These are phyloP conservation scores for Komagataella pastoris DNA, from an alignment of 805 yeast species.

Conservation along the genomic window DNA sequence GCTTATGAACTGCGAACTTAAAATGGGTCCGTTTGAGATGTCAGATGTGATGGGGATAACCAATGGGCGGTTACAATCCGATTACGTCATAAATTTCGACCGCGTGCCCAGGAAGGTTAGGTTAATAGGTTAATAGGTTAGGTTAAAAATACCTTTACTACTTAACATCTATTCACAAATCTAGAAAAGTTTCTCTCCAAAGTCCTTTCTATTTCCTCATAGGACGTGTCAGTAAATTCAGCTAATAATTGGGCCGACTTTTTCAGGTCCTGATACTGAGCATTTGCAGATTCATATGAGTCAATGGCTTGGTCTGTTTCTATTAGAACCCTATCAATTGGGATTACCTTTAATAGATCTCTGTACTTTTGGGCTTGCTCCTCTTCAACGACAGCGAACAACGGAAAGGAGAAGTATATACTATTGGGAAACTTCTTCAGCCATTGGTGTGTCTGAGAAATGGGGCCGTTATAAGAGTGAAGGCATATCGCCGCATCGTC, in stretches of 20 bases:
- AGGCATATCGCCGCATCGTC: constrained; percentile 34
- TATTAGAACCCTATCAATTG: constrained; percentile 23
- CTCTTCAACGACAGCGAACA: constrained; percentile 26
- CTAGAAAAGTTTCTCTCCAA: not conserved
- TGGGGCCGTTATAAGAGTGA: constrained; percentile 81
- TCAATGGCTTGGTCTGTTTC: constrained; percentile 39
- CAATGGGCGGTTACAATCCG: not conserved
- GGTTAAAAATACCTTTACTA: too few relatives aligned
- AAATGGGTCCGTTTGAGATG: not conserved
- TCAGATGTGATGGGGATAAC: not conserved
- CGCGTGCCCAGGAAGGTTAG: not conserved
- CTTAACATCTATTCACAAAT: not conserved
- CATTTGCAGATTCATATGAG: not conserved
- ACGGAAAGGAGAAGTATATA: constrained; percentile 40
- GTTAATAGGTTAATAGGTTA: too few relatives aligned
- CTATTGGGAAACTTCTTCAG: constrained; percentile 18
- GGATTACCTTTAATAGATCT: constrained; percentile 18
- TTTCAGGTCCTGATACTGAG: not conserved
- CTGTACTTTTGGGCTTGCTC: constrained; percentile 9
- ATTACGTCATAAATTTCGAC: not conserved
- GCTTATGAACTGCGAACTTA: not conserved
- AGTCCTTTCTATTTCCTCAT: not conserved
- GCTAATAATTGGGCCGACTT: not conserved
- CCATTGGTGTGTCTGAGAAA: constrained; percentile 48
- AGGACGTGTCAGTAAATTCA: not conserved